phyloP scores from a whole-genome alignment of 352 stramenopile species.

The Phytophthora podocarpi region DNA sequence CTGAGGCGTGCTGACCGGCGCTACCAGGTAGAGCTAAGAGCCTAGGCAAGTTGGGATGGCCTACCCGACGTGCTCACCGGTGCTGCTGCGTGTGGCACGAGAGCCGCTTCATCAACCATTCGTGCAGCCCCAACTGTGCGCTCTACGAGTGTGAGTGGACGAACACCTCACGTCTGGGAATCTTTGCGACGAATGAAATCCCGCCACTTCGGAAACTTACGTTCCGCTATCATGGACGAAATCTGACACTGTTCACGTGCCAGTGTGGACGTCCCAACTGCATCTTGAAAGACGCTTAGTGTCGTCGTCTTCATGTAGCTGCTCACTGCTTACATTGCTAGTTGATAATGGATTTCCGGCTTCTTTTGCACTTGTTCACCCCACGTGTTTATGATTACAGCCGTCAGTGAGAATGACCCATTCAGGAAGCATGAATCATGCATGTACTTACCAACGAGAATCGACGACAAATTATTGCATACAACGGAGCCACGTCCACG shows the following conservation, averaged over 20 bases:
- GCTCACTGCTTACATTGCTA: too few species aligned
- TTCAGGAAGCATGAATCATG: too few species aligned
- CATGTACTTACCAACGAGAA: too few species aligned
- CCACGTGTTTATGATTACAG: too few species aligned
- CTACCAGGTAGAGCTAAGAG: not conserved
- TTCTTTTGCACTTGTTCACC: too few species aligned
- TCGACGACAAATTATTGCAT: too few species aligned
- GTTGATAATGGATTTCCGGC: too few species aligned
- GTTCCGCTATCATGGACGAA: not conserved
- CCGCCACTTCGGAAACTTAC: not conserved
- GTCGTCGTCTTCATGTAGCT: too few species aligned
- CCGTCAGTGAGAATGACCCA: too few species aligned
- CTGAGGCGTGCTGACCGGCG: not conserved
- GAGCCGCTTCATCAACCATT: conserved; percentile 1
- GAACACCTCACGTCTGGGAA: not conserved
- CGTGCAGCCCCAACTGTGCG: not conserved
- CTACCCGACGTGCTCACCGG: not conserved
- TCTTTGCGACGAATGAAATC: not conserved
- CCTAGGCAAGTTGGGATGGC: not conserved
- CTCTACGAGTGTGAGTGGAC: not conserved
- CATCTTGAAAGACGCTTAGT: not conserved
- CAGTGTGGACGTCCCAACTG: not conserved
- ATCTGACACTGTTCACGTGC: not conserved
- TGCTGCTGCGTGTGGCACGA: not conserved
- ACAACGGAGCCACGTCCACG: too few species aligned